Percentiles rank a stretch among this genome's conserved stretches.
Evolutionary conservation across 768 basidiomycete genomes (phyloP).

Genomic region (Tricholoma matsutake): DNA sequence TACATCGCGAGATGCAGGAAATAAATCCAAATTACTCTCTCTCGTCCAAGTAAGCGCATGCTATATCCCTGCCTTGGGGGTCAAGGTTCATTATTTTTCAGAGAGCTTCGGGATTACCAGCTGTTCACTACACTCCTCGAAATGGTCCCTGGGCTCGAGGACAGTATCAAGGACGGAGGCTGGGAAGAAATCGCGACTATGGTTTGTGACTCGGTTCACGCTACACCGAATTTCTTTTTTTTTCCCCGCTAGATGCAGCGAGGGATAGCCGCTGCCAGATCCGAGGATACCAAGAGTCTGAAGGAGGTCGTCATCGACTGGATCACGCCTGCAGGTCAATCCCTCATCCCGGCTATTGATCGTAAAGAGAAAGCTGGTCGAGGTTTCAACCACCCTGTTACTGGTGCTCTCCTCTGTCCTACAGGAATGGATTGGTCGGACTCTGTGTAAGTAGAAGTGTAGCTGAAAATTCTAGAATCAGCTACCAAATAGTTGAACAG

Average conservation of each 20-base stretch:
- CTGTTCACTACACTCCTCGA: conserved; percentile 8
- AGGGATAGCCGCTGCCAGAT: neutral
- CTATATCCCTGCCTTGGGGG: neutral
- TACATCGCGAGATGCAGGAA: neutral
- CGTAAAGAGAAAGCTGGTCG: neutral
- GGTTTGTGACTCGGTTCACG: neutral
- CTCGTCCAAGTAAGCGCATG: neutral
- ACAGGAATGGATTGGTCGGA: neutral
- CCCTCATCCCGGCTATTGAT: neutral
- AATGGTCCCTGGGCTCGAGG: conserved; percentile 8
- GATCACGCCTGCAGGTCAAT: neutral
- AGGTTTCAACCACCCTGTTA: neutral
- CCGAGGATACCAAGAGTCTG: neutral
- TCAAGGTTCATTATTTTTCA: neutral
- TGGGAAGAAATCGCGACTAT: neutral
- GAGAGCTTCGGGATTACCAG: neutral
- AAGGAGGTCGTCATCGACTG: neutral
- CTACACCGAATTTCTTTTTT: neutral
- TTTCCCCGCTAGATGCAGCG: neutral
- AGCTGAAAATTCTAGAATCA: neutral
- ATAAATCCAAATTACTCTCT: neutral
- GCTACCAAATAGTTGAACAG: neutral
- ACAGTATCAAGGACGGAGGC: neutral
- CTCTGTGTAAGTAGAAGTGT: neutral
- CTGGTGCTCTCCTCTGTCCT: neutral